Evolutionary conservation across 164 flowering plant species (phyloP), one percentile per base, ranked within the genome.

Genomic region (Euptelea pleiosperma): DNA sequence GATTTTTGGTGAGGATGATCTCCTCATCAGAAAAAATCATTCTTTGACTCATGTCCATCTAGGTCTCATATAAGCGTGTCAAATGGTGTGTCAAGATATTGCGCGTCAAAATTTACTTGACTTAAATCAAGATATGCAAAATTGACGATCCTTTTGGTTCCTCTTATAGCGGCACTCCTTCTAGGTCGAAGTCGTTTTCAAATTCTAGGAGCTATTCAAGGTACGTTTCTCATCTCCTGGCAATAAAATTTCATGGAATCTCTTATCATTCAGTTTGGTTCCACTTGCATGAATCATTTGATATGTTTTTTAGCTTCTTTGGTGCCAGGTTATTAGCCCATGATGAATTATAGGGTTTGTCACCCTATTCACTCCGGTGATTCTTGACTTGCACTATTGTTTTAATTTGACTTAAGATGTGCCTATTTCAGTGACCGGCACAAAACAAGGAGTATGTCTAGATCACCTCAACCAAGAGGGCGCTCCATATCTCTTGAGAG

Each of bases 371-470:
- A n/a, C n/a, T n/a, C n/a, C n/a, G n/a, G 22, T 29, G 16, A 16
- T 36, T 33, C 10, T 63, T 24, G 22, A 42, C 45, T 55, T 30
- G 2, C 4, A 39, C 5, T 31, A 16, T 47, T 54, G 29, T 2
- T 58, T 48, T 52, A 8, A 29, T 8, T 19, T 55, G 31, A 39
- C 37, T 9, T 19, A 14, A 60, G 22, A 33, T 53, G 3, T 56
- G 14, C 48, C 3, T 42, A 10, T 60, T 58, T 26, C 40, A 79
- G 83, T 64, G 86, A 59, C 35, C 71, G 76, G 52, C 73, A 49
- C 55, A 78, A 67, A 63, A 77, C 88, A 45, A 82, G 83, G 67
- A 90, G 92, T 61, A 30, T 72, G 16, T 90, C 97, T 30, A 57
- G 73, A 63, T 89, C 96, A 40, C 87, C 92, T 45, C 58, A 45